Evolutionary conservation across 176 grass and related monocot species (phyloP), one percentile per base, ranked within the genome.

Genomic region (Cenchrus purpureus): DNA sequence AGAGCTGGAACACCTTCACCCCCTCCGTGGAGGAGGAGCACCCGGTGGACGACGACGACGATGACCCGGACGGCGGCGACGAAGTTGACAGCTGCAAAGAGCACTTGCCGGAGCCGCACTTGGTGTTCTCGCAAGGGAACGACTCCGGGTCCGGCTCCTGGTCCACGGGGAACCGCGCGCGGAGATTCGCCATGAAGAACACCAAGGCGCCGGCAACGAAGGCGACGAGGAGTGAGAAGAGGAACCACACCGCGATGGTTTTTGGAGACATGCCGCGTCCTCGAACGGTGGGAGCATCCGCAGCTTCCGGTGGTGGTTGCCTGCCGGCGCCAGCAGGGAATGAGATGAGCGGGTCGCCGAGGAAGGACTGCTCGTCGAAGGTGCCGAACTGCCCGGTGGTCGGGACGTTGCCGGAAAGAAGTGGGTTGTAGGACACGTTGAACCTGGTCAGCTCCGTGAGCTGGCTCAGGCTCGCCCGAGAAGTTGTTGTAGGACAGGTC

Each of bases 401-500:
- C 10, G 93, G 90, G 53, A 89, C 65, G 15, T 28, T 48, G 73
- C 93, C 93, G 50, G 86, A 87, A 65, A 98, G 88, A 1, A 95
- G 85, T 7, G 57, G 90, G 69, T 98, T 98, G 87, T 89, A 92
- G 0, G 97, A 98, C 67, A 82, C 91, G 37, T 98, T 98, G 89
- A 98, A 98, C 78, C 89, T 84, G 50, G 49, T 78, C 42, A 98
- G 90, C 8, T 82, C 73, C 15, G 77, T 81, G 10, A 98, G 86
- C 49, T 81, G 7, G 78, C 84, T 89, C 48, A 98, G 64, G 81
- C 71, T 91, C 80, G 58, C 91, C 93, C 17, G 97, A 98, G 73
- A 98, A 90, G 66, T 96, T 98, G 82, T 98, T 98, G 83, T 10
- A 57, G 1, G 97, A 95, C 2, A 98, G 44, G 78, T 98, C 97